Base-by-base conservation (phyloP, 768 basidiomycete genomes). In the Naganishia kalamii region DNA sequence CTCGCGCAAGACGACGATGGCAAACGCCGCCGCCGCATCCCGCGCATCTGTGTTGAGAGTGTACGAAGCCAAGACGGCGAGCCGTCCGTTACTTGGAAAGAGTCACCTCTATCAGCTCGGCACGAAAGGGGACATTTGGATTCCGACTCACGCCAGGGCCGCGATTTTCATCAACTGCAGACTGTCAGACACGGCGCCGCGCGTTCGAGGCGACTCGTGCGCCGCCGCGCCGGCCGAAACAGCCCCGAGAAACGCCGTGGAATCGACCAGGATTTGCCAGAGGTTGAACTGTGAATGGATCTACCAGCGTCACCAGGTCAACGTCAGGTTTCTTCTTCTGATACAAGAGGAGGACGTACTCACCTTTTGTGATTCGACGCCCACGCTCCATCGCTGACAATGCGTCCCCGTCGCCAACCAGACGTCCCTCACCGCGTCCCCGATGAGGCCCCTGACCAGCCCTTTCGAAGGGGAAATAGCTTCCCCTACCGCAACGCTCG, bases 321-420 rank as follows among this genome's bases (percentile, higher is more conserved):
- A n/a, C 19, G 19, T n/a, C n/a, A n/a, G n/a, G n/a, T n/a, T n/a
- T n/a, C n/a, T n/a, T n/a, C n/a, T n/a, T n/a, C n/a, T n/a, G n/a
- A 44, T 19, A 44, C 5, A 44, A 44, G n/a, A 48, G 11, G 12
- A 48, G n/a, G 5, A 48, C 13, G 32, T 17, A 8, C 48, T 8
- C 32, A 57, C 54, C 54, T 57, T 57, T 32, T 57, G 54, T 11
- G 13, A 5, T 23, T 57, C 54, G 8, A 23, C 54, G 7, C 54
- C 54, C 35, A 57, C 37, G 35, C 21, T 37, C 54, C 54, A 57
- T 33, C 54, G 54, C 54, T 57, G 54, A 57, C 54, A 57, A 15
- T 57, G 21, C 37, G 32, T 19, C 37, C 35, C 29, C 21, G 54
- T 57, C 33, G 40, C 13, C 6, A 57, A 35, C 54, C 54, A 57